Evolutionary conservation across 2,329 filamentous ascomycete genomes (phyloP).

Genomic region (Cephalotrichum gorgonifer): DNA sequence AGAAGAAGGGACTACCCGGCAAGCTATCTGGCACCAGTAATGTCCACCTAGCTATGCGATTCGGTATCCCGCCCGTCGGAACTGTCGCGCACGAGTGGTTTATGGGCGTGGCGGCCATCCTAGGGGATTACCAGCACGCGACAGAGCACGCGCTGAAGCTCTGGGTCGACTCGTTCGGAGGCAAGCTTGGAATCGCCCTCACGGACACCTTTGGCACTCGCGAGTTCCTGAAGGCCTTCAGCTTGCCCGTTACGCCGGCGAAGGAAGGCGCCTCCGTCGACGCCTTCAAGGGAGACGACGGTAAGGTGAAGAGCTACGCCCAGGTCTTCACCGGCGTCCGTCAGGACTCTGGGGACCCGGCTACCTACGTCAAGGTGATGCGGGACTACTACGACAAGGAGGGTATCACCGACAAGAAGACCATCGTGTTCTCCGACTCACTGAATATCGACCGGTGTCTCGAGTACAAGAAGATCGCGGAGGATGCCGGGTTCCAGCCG

Average conservation of each 20-base stretch:
- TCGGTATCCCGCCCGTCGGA: slow-evolving; percentile 72
- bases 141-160: slow-evolving; percentile 77
- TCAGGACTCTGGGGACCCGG: slow-evolving; percentile 83
- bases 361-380: slow-evolving; percentile 68
- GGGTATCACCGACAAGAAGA: slow-evolving; percentile 71
- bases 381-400: slow-evolving; percentile 69
- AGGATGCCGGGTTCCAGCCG: slow-evolving; percentile 70
- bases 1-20: slow-evolving; percentile 54
- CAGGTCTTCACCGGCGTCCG: slow-evolving; percentile 74
- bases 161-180: slow-evolving; percentile 87
- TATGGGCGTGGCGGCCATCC: slow-evolving; percentile 94
- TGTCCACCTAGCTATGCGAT: slow-evolving; percentile 92
- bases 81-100: slow-evolving; percentile 97
- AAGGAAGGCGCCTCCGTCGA: slow-evolving; percentile 29
- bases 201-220: slow-evolving; percentile 96
- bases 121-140: slow-evolving; percentile 71
- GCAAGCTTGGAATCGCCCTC: slow-evolving; percentile 73
- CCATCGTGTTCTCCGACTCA: slow-evolving; percentile 91
- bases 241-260: slow-evolving; percentile 44
- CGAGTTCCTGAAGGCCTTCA: slow-evolving; percentile 78
- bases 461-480: slow-evolving; percentile 77
- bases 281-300: slow-evolving; percentile 26
- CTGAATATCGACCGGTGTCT: slow-evolving; percentile 84
- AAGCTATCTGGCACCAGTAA: slow-evolving; percentile 86
- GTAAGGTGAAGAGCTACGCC: slow-evolving; percentile 56